Evolutionary conservation across 2,329 filamentous ascomycete species (phyloP).

Genomic region (Parafenestella ontariensis): DNA sequence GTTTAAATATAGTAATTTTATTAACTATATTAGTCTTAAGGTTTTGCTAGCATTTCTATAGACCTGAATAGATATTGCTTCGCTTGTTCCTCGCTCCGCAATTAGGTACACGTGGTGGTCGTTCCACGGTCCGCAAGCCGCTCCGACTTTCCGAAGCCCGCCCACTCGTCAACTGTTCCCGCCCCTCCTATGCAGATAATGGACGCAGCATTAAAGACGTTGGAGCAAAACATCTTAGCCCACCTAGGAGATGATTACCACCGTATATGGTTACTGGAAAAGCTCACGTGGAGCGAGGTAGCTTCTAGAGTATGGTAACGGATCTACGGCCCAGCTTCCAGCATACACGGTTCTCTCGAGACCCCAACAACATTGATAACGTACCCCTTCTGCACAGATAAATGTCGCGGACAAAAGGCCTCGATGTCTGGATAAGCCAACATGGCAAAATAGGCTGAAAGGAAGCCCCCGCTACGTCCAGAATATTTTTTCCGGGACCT

Average conservation of each 20-base stretch:
- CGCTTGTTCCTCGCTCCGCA: too few relatives aligned
- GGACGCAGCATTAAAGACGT: not conserved
- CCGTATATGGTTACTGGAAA: conserved; percentile 2
- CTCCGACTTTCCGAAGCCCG: conserved; percentile 9
- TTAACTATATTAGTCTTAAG: too few relatives aligned
- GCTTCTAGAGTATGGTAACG: not conserved
- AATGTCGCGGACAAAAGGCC: conserved; percentile 3
- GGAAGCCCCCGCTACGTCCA: conserved; percentile 1
- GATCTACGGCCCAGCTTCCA: conserved; percentile 13
- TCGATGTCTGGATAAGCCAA: conserved; percentile 5
- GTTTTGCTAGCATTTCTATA: too few relatives aligned
- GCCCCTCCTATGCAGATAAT: not conserved
- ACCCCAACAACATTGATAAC: not conserved
- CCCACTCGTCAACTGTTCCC: not conserved
- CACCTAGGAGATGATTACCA: not conserved
- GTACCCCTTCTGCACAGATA: not conserved
- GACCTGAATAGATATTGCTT: too few relatives aligned
- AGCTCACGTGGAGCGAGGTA: not conserved
- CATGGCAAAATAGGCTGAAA: conserved; percentile 20
- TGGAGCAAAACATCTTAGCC: not conserved
- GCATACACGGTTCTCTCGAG: not conserved
- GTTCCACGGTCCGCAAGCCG: conserved; percentile 11
- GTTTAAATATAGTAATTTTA: too few relatives aligned
- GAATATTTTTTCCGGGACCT: conserved; percentile 12
- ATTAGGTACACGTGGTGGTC: not conserved